A percentile compares a stretch with the other conserved stretches of the same genome.
Conservation (phyloP, 2,329 filamentous ascomycete genomes). For the Coleophoma crateriformis region DNA sequence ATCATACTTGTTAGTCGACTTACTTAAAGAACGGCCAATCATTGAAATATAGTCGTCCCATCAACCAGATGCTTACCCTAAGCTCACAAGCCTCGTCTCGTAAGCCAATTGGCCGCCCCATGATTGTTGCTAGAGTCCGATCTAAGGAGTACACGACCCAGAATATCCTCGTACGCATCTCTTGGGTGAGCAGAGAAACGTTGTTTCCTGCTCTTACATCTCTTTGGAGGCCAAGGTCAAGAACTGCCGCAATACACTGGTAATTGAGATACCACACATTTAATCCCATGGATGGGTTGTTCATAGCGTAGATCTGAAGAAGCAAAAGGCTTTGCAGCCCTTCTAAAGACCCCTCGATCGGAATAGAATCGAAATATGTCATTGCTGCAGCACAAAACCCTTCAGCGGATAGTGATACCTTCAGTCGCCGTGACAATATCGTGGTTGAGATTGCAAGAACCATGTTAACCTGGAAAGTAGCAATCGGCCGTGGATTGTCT, state of each 20-base stretch:
- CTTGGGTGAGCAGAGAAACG: slow-evolving; percentile 42
- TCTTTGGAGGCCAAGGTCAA: slow-evolving; percentile 47
- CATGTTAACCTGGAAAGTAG: slow-evolving; percentile 45
- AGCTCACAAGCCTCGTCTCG: slow-evolving; percentile 50
- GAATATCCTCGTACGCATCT: slow-evolving; percentile 49
- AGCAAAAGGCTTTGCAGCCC: slow-evolving; percentile 43
- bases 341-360: slow-evolving; percentile 40
- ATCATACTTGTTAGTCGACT: neutral
- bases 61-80: slow-evolving; percentile 28
- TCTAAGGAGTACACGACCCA: slow-evolving; percentile 49
- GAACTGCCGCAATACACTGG: slow-evolving; percentile 43
- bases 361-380: slow-evolving; percentile 38
- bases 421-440: slow-evolving; percentile 36
- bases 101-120: slow-evolving; percentile 49
- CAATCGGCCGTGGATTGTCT: slow-evolving; percentile 22
- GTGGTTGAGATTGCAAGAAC: slow-evolving; percentile 44
- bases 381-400: slow-evolving; percentile 44
- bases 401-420: slow-evolving; percentile 39
- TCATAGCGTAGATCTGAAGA: slow-evolving; percentile 42
- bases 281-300: slow-evolving; percentile 40
- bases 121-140: slow-evolving; percentile 45
- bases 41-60: too few species aligned
- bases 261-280: slow-evolving; percentile 52
- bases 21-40: neutral
- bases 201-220: slow-evolving; percentile 36